Evolutionary conservation across 768 basidiomycete genomes (phyloP), one percentile per base, ranked within the genome.

Genomic region (Phylloporus rhodoxanthus): DNA sequence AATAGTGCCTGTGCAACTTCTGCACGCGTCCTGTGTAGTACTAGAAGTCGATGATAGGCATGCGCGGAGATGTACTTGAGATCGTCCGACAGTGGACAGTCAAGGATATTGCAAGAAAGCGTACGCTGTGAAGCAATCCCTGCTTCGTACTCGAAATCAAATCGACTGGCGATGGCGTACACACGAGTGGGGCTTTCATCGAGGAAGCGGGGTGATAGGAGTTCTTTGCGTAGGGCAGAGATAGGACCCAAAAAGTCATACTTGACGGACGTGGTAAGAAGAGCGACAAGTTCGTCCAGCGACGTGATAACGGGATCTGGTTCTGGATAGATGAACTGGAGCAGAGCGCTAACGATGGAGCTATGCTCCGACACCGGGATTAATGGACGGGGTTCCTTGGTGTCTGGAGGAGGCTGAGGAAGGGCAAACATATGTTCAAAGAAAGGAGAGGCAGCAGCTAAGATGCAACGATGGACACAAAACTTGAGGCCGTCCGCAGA

Each of bases 131-230:
- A 85, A 5, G 85, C 84, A 40, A 78, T 59, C 50, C 72, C 72
- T 10, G 81, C 79, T 60, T 86, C 85, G 26, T 79, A 75, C 39
- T 82, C 77, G 14, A 88, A 65, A 19, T 81, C 80, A 49, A 76
- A 81, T 4, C 81, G 79, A 50, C 77, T 79, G 2, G 87, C 84
- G 36, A 87, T 79, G 23, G 85, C 84, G 56, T 83, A 89, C 2
- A 87, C 82, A 13, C 82, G 79, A 13, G 73, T 71, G 8, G 87
- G 81, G 11, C 70, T 70, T 13, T 67, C 57, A 30, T 66, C 54
- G 15, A 82, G 61, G 61, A 81, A 84, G 10, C 60, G 62, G 7
- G 76, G 71, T 0, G 78, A 72, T 14, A 82, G 55, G 30, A 87
- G 76, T 21, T 74, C 62, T 38, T 62, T 67, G 45, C 82, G 78